Evolutionary conservation across 176 grass and related monocot species (phyloP).

Genomic region (Thalia dealbata): DNA sequence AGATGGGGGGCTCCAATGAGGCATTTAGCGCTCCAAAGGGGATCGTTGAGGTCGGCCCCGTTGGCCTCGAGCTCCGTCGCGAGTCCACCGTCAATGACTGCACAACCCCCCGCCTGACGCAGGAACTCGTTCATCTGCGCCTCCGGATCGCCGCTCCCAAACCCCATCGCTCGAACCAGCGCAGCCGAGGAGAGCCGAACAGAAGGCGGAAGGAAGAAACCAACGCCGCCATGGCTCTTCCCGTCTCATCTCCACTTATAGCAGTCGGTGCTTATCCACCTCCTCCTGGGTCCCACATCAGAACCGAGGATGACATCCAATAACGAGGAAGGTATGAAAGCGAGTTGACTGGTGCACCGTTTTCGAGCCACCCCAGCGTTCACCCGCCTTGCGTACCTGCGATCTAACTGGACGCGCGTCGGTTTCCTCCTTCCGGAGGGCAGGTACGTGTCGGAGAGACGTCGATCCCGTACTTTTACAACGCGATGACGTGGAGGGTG

Average conservation of each 20-base stretch:
- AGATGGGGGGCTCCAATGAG: conserved; percentile 73
- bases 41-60: conserved; percentile 89
- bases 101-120: conserved; percentile 33
- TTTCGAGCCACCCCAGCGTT: too few relatives aligned
- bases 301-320: too few relatives aligned
- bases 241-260: not conserved
- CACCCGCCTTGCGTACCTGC: too few relatives aligned
- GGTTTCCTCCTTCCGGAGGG: too few relatives aligned
- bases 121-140: conserved; percentile 39
- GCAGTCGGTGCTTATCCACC: too few relatives aligned
- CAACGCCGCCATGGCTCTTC: not conserved
- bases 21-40: conserved; percentile 98
- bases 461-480: too few relatives aligned
- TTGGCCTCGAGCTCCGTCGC: conserved; percentile 95
- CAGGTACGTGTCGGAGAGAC: too few relatives aligned
- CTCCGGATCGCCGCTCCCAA: conserved; percentile 18
- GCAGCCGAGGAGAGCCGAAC: not conserved
- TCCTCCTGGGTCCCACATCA: too few relatives aligned
- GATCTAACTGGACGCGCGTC: too few relatives aligned
- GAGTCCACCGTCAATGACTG: conserved; percentile 77
- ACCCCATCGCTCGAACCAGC: conserved; percentile 6
- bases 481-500: too few relatives aligned
- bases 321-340: too few relatives aligned
- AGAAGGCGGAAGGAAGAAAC: not conserved
- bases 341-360: too few relatives aligned